Conservation (phyloP, 2,329 filamentous ascomycete genomes). For the Talaromyces marneffei region DNA sequence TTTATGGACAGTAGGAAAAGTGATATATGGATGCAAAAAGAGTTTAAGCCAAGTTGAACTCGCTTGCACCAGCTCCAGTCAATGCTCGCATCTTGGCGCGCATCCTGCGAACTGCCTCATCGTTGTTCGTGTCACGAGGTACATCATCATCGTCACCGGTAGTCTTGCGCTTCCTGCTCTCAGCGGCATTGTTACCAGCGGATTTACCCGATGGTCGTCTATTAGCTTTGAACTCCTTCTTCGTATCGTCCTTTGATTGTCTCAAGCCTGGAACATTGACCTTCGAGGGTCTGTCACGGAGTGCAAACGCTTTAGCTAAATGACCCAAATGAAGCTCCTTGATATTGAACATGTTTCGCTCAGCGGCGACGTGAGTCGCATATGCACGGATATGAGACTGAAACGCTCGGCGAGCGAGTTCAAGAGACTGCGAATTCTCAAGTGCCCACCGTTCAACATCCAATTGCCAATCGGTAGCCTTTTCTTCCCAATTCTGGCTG, state of each 20-base stretch:
- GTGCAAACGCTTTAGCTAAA: conserved; percentile 84
- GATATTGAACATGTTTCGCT: conserved; percentile 85
- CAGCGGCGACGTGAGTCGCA: conserved; percentile 81
- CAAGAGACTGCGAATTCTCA: conserved; percentile 62
- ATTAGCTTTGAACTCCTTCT: conserved; percentile 43
- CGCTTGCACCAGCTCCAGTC: conserved; percentile 45
- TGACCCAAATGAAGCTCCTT: conserved; percentile 87
- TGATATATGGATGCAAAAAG: not conserved
- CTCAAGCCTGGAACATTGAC: conserved; percentile 56
- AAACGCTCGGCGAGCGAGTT: conserved; percentile 77
- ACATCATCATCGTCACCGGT: conserved; percentile 23
- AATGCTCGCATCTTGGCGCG: conserved; percentile 48
- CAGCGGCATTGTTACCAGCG: not conserved
- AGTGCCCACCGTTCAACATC: conserved; percentile 61
- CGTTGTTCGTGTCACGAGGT: conserved; percentile 31
- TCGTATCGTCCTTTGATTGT: conserved; percentile 43
- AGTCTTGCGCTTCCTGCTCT: conserved; percentile 26
- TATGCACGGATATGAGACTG: conserved; percentile 92
- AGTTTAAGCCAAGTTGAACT: conserved; percentile 54
- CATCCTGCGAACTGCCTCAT: conserved; percentile 50
- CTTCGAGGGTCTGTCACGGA: conserved; percentile 80
- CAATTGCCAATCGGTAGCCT: conserved; percentile 62
- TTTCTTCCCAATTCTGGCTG: conserved; percentile 56
- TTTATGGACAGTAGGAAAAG: conserved; percentile 15
- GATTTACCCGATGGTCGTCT: conserved; percentile 25